Conservation (phyloP, 73 alveolate genomes). For the Blepharisma japonicum region DNA sequence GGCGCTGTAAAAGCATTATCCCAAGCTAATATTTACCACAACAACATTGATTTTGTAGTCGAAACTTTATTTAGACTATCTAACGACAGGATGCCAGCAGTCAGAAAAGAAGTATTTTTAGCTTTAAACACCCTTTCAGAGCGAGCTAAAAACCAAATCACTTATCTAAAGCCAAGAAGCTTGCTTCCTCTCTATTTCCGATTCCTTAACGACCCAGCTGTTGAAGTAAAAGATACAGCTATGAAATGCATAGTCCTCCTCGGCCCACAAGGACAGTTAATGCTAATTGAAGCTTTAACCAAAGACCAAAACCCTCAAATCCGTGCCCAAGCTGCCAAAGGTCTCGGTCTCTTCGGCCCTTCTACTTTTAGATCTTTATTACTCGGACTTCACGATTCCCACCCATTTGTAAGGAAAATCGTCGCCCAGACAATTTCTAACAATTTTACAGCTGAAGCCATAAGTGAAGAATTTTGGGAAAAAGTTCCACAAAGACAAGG, state of each 20-base stretch:
- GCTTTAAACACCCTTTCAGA: slow-evolving; percentile 44
- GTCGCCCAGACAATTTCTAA: neutral
- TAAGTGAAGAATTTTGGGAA: slow-evolving; percentile 38
- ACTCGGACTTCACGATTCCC: slow-evolving; percentile 81
- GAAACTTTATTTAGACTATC: slow-evolving; percentile 65
- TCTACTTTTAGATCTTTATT: slow-evolving; percentile 80
- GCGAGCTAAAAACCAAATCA: slow-evolving; percentile 69
- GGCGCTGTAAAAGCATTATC: slow-evolving; percentile 85
- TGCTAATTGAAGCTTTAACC: slow-evolving; percentile 89
- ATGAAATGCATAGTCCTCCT: slow-evolving; percentile 67
- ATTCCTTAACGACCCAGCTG: slow-evolving; percentile 76
- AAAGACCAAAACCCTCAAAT: slow-evolving; percentile 78
- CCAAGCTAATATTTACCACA: slow-evolving; percentile 70
- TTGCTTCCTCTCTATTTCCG: slow-evolving; percentile 80
- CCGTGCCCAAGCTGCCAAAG: slow-evolving; percentile 82
- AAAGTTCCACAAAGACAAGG: slow-evolving; percentile 29
- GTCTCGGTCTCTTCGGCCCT: slow-evolving; percentile 84
- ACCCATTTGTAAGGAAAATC: slow-evolving; percentile 74
- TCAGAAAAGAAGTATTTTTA: slow-evolving; percentile 23
- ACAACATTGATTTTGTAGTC: slow-evolving; percentile 84
- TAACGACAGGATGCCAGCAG: slow-evolving; percentile 26
- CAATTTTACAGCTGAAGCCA: slow-evolving; percentile 34
- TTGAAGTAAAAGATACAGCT: slow-evolving; percentile 66
- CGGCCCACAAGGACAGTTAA: slow-evolving; percentile 93
- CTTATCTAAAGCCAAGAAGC: slow-evolving; percentile 82